These are phyloP conservation scores for Paramecium bursaria DNA, from an alignment of 73 alveolate species.

Conservation along the genomic window DNA sequence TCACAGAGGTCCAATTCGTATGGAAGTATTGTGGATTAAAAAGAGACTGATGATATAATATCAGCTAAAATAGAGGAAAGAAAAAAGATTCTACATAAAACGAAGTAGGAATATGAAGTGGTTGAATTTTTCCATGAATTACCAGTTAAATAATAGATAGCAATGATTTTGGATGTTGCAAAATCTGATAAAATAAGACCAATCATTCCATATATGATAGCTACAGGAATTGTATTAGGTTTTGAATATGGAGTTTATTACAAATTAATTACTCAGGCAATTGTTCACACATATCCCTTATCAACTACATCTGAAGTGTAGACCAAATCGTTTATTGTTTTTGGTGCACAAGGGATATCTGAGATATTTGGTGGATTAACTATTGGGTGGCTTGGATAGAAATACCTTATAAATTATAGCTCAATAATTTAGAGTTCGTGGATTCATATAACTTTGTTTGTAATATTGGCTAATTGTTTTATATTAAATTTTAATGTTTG, in stretches of 20 bases:
- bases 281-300: not conserved
- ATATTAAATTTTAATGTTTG: no score
- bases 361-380: not conserved
- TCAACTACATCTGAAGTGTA: not conserved
- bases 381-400: not conserved
- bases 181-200: not conserved
- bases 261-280: not conserved
- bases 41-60: no score
- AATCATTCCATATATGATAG: not conserved
- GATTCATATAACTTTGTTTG: not conserved
- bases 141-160: not conserved
- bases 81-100: no score
- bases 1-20: no score
- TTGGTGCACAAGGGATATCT: not conserved
- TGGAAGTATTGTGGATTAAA: no score
- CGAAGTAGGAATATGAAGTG: not conserved
- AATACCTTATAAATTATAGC: not conserved
- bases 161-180: not conserved
- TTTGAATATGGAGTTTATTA: not conserved
- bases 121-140: not conserved
- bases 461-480: not conserved
- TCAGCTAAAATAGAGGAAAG: not conserved
- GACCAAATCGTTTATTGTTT: not conserved
- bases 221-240: not conserved
- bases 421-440: not conserved